These are phyloP conservation scores for Nicotiana knightiana DNA, from an alignment of 257 asterid genomes.

Conservation along the genomic window DNA sequence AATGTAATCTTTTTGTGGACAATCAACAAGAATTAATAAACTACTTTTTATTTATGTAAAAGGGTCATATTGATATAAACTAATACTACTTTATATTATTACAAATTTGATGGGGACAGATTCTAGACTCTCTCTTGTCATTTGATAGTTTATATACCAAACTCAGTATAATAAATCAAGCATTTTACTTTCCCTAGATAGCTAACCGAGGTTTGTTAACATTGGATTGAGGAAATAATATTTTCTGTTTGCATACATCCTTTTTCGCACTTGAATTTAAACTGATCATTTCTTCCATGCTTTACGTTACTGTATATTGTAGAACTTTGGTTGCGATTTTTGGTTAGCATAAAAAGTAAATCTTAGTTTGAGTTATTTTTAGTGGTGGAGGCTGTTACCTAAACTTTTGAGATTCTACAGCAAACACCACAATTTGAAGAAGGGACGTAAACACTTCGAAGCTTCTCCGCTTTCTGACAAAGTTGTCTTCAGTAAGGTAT, in stretches of 20 bases:
- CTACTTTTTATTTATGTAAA: not conserved
- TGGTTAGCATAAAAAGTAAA: not conserved
- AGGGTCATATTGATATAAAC: not conserved
- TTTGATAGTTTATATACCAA: not conserved
- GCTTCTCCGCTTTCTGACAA: constrained; percentile 80
- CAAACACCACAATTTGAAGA: constrained; percentile 64
- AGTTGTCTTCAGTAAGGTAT: constrained; percentile 83
- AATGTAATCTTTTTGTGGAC: not conserved
- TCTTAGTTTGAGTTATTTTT: not conserved
- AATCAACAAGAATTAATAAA: not conserved
- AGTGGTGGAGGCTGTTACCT: constrained; percentile 5
- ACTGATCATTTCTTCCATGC: not conserved
- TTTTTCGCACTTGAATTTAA: not conserved
- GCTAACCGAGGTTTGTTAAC: not conserved
- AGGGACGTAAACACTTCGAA: constrained; percentile 56
- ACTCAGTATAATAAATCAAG: not conserved
- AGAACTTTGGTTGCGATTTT: not conserved
- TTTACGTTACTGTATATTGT: not conserved
- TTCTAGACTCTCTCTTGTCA: not conserved
- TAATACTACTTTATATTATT: not conserved
- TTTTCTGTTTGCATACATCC: not conserved
- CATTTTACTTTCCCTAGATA: not conserved
- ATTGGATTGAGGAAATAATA: not conserved
- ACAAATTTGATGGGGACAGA: not conserved
- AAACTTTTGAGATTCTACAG: constrained; percentile 29